These are phyloP conservation scores for Scopulariopsis brevicaulis DNA, from an alignment of 2,329 filamentous ascomycete species.

Conservation along the genomic window DNA sequence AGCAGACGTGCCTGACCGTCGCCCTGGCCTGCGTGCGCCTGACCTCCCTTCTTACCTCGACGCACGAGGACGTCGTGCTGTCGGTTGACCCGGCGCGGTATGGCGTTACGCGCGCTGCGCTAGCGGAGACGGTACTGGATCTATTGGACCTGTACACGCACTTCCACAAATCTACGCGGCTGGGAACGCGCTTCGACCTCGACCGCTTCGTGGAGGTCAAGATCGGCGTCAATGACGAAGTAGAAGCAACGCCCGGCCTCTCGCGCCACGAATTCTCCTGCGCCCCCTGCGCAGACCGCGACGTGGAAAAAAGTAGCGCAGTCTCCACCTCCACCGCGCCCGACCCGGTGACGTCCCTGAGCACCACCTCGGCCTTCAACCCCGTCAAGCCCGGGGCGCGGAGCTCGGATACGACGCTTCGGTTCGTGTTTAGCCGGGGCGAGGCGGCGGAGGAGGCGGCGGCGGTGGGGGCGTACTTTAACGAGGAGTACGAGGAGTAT, in stretches of 20 bases:
- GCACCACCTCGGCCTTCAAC: slow-evolving; percentile 2
- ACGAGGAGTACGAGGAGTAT: slow-evolving; percentile 65
- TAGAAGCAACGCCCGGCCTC: slow-evolving; percentile 47
- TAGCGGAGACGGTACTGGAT: slow-evolving; percentile 75
- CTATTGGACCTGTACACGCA: slow-evolving; percentile 88
- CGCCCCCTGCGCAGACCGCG: slow-evolving; percentile 31
- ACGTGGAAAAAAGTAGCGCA: neutral
- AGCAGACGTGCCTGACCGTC: slow-evolving; percentile 79
- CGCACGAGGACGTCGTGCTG: slow-evolving; percentile 36
- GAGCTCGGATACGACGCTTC: slow-evolving; percentile 61
- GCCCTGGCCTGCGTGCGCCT: slow-evolving; percentile 75
- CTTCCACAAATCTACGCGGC: slow-evolving; percentile 60
- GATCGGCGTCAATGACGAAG: slow-evolving; percentile 75
- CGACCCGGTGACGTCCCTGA: neutral
- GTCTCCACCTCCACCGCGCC: neutral
- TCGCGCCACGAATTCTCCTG: slow-evolving; percentile 55
- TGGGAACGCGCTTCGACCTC: slow-evolving; percentile 62
- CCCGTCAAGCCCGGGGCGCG: slow-evolving; percentile 10
- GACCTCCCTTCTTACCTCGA: slow-evolving; percentile 55
- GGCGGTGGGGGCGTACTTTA: slow-evolving; percentile 56
- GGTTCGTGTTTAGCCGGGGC: slow-evolving; percentile 79
- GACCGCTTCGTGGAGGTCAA: slow-evolving; percentile 77
- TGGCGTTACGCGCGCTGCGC: slow-evolving; percentile 32
- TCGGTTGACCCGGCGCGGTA: slow-evolving; percentile 36
- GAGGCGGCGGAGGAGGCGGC: slow-evolving; percentile 62